A percentile compares a stretch with the other conserved stretches of the same genome.
phyloP scores from a whole-genome alignment of 257 asterid species.

The Solanum etuberosum region DNA sequence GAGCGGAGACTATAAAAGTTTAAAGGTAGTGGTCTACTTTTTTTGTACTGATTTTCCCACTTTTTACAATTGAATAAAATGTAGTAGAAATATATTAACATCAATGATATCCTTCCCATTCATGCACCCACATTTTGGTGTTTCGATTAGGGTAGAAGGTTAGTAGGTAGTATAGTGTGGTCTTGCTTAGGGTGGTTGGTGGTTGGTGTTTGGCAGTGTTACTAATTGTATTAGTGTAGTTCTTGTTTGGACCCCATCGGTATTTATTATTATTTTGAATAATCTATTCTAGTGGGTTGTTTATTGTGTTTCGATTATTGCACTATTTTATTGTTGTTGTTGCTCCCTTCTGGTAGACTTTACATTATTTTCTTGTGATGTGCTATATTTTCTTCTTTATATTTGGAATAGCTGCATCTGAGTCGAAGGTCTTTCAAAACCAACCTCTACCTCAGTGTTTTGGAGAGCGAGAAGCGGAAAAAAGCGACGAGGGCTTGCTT shows the following conservation, averaged over 20 bases:
- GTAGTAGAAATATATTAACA: not conserved
- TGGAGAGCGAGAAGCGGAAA: too few species aligned
- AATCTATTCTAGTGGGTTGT: not conserved
- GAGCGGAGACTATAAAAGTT: not conserved
- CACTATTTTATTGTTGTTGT: not conserved
- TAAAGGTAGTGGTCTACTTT: not conserved
- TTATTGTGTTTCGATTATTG: not conserved
- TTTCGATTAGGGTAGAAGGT: too few species aligned
- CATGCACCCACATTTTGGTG: not conserved
- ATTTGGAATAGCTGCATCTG: not conserved
- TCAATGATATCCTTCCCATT: not conserved
- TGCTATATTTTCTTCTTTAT: not conserved
- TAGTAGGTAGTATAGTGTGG: too few species aligned
- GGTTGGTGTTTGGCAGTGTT: too few species aligned
- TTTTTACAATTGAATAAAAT: not conserved
- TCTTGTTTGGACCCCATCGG: too few species aligned
- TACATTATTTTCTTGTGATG: not conserved
- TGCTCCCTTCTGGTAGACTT: not conserved
- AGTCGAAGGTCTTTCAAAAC: not conserved
- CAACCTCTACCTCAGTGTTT: not conserved
- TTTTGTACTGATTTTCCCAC: not conserved
- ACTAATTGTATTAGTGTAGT: too few species aligned
- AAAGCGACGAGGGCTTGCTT: too few species aligned
- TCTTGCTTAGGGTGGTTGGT: too few species aligned
- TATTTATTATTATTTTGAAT: too few species aligned